Base-by-base conservation (phyloP, 179 eudicot genomes). In the Silene noctiflora region DNA sequence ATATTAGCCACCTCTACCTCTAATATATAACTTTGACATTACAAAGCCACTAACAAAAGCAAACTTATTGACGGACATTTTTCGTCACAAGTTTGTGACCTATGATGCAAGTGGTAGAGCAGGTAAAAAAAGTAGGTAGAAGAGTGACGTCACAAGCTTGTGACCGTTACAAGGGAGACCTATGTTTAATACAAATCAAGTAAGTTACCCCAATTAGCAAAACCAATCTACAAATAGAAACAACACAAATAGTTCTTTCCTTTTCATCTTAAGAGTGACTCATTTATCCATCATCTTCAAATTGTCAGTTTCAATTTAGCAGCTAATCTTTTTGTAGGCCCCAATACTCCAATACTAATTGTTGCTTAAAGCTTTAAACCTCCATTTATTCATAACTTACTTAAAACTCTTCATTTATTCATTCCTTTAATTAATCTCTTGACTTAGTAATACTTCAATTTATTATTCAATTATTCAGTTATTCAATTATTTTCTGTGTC, bases 341-440 rank as follows among this genome's bases (percentile, higher is more conserved):
- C 33, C 29, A 21, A 22, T 24, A 7, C 5, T 12, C 65, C 13
- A 60, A 60, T 20, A 11, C 4, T 51, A 14, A 51, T 51, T 11
- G 33, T 24, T 62, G 66, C 66, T 62, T 62, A 3, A 24, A 24
- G 66, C 66, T 62, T 62, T 22, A 22, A 59, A n/a, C 63, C 63
- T 59, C 11, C 63, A 58, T 17, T 5, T 29, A 29, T 29, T 29
- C 33, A 33, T 33, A 39, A 39, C 46, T 39, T 39, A 39, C 46
- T 39, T 39, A 0, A 39, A 59, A 59, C 63, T 59, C 63, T 24
- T 62, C 16, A 22, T 62, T 62, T 12, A 20, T 61, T 64, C 7
- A 65, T 65, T 65, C 17, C 39, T 25, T 12, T 12, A 13, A 27
- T 31, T 11, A 65, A 29, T 25, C 21, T 31, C 2, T 51, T 51